Conservation (phyloP, 768 basidiomycete genomes). For the Lentinula sp. region DNA sequence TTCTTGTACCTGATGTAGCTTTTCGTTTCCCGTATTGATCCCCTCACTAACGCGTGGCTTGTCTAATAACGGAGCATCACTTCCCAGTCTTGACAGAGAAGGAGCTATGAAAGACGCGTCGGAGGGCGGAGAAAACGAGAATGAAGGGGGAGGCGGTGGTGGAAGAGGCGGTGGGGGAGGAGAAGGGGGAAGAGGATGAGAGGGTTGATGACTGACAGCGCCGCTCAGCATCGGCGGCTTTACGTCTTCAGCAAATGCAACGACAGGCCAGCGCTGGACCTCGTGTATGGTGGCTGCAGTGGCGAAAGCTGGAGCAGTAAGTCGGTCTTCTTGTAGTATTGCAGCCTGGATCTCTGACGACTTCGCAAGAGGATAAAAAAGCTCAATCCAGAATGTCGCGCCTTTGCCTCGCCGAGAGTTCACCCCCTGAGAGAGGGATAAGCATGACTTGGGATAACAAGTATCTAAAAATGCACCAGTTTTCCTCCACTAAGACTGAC, state of each 20-base stretch:
- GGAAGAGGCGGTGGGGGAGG: not conserved
- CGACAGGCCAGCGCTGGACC: not conserved
- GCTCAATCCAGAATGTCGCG: constrained; percentile 36
- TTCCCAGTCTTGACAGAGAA: constrained; percentile 2
- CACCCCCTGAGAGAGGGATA: constrained; percentile 12
- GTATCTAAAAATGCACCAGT: constrained; percentile 16
- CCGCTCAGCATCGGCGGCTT: not conserved
- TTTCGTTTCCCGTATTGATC: not conserved
- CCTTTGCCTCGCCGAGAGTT: constrained; percentile 27
- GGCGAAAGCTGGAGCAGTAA: not conserved
- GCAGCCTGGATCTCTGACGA: constrained; percentile 7
- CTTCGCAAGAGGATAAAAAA: constrained; percentile 9
- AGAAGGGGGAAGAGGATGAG: not conserved
- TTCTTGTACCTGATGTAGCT: not conserved
- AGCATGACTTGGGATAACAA: not conserved
- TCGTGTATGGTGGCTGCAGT: not conserved
- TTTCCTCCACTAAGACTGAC: constrained; percentile 34
- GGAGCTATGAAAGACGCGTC: constrained; percentile 5
- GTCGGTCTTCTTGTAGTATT: not conserved
- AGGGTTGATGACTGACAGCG: not conserved
- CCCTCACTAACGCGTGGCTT: not conserved
- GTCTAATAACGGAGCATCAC: not conserved
- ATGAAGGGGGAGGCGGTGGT: not conserved
- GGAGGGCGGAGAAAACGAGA: not conserved
- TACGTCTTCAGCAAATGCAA: not conserved